Conservation (phyloP, 768 basidiomycete species). For the Russula sp. region DNA sequence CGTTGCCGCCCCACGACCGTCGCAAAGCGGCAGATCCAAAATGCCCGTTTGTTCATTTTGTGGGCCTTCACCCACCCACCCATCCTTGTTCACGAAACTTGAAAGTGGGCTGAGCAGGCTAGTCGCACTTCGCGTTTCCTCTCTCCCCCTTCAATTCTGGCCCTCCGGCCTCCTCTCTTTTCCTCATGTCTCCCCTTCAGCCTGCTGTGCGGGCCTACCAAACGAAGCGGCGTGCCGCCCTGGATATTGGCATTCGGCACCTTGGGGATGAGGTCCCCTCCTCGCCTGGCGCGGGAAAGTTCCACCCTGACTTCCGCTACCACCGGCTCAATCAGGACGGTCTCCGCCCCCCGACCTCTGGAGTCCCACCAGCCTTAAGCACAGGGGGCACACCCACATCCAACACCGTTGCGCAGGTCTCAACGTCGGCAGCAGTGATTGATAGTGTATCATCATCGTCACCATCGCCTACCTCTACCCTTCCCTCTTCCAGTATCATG, state of each 20-base stretch:
- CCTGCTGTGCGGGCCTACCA: conserved; percentile 18
- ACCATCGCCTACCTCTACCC: not conserved
- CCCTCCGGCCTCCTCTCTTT: conserved; percentile 1
- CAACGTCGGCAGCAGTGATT: not conserved
- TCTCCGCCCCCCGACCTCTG: not conserved
- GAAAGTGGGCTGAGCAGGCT: not conserved
- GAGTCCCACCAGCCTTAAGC: not conserved
- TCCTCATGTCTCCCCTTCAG: conserved; percentile 1
- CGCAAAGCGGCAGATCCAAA: conserved; percentile 1
- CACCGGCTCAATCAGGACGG: not conserved
- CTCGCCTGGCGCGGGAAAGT: conserved; percentile 7
- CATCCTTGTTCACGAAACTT: not conserved
- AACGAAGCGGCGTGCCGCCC: not conserved
- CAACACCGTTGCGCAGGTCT: not conserved
- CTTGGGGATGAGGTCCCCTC: too few species aligned
- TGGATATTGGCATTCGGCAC: not conserved
- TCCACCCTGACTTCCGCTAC: not conserved
- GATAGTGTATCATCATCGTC: conserved; percentile 1
- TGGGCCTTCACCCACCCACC: not conserved
- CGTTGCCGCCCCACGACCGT: conserved; percentile 9
- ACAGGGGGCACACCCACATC: not conserved
- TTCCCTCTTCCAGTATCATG: not conserved
- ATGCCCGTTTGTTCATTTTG: not conserved
- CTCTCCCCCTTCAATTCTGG: conserved; percentile 5
- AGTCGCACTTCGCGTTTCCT: too few species aligned